Conservation (phyloP, 768 basidiomycete species). For the Hebeloma cylindrosporum region DNA sequence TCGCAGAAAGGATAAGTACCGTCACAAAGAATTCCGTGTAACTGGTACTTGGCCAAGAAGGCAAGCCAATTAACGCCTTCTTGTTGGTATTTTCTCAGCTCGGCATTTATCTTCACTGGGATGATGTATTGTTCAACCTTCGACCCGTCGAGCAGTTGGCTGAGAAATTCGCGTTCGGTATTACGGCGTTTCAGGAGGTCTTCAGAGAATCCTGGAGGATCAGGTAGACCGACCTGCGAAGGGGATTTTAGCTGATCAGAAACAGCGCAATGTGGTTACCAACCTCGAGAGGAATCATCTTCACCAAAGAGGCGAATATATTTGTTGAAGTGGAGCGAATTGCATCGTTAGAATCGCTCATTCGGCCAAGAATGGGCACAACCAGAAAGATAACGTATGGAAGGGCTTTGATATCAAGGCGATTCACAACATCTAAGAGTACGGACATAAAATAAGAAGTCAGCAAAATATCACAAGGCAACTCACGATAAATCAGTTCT, state of each 20-base stretch:
- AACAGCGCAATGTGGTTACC: slow-evolving; percentile 11
- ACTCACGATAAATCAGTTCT: slow-evolving; percentile 89
- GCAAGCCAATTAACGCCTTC: slow-evolving; percentile 99
- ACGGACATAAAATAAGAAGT: slow-evolving; percentile 14
- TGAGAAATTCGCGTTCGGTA: slow-evolving; percentile 86
- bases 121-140: slow-evolving; percentile 91
- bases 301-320: slow-evolving; percentile 94
- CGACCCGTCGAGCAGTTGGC: slow-evolving; percentile 90
- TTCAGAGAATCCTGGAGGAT: slow-evolving; percentile 88
- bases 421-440: slow-evolving; percentile 80
- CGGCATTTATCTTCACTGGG: slow-evolving; percentile 87
- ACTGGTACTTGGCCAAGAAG: slow-evolving; percentile 95
- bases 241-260: neutral
- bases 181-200: slow-evolving; percentile 86
- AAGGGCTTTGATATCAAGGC: slow-evolving; percentile 89
- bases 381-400: slow-evolving; percentile 97
- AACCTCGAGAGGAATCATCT: slow-evolving; percentile 98
- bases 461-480: slow-evolving; percentile 1
- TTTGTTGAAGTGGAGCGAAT: slow-evolving; percentile 94
- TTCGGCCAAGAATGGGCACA: slow-evolving; percentile 93
- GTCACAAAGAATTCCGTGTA: slow-evolving; percentile 97
- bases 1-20: slow-evolving; percentile 50
- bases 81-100: slow-evolving; percentile 95
- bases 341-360: slow-evolving; percentile 93
- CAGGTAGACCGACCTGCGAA: slow-evolving; percentile 88